Evolutionary conservation across 352 stramenopile genomes (phyloP).

Genomic region (Globisporangium radiosum): DNA sequence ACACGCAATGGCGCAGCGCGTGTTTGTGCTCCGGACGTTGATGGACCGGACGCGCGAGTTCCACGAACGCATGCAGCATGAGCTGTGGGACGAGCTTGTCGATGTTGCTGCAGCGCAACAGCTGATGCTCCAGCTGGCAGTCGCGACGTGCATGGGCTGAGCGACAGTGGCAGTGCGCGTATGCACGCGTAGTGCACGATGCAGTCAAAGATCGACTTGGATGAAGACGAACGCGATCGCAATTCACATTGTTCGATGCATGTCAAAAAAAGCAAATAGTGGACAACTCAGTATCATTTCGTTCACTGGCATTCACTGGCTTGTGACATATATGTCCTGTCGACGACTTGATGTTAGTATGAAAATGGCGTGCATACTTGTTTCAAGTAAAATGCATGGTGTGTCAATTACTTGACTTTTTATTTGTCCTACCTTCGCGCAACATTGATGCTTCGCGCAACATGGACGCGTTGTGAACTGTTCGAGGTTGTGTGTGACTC

Average conservation of each 20-base stretch:
- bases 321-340: no score
- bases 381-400: no score
- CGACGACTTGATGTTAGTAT: no score
- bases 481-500: no score
- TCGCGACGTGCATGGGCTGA: background rate
- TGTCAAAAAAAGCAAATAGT: background rate
- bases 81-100: conserved; percentile 4
- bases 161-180: background rate
- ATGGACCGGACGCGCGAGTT: conserved; percentile 1
- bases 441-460: no score
- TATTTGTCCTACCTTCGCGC: background rate
- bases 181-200: background rate
- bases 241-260: background rate
- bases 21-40: conserved; percentile 9
- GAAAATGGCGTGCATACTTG: no score
- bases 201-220: no score
- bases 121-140: background rate
- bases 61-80: conserved; percentile 7
- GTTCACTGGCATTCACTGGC: no score
- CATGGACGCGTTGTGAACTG: no score
- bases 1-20: background rate
- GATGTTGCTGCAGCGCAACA: background rate
- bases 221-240: background rate
- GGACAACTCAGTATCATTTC: no score
- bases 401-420: background rate